Base-by-base conservation (phyloP, 2,329 filamentous ascomycete genomes). In the Rutstroemia sp. region DNA sequence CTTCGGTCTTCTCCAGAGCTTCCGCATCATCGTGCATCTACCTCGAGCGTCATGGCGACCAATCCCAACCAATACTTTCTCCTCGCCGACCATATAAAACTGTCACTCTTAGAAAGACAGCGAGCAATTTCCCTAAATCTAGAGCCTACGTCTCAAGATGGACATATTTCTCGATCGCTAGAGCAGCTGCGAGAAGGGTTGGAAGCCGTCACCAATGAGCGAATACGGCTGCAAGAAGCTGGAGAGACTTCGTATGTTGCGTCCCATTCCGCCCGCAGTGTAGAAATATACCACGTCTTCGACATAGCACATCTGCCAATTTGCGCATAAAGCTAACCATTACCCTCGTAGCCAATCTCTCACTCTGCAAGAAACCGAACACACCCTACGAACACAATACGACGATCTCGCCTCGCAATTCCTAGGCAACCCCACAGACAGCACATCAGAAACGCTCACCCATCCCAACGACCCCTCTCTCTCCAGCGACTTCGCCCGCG, bases 51-150 rank as follows among this genome's bases (percentile, higher is more conserved):
- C 67, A 81, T 81, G 79, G 74, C 53, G 2, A 51, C 78, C 60
- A 84, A 79, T 64, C 73, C 80, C 41, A 84, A 83, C 68, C 92
- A 96, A 72, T 86, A 97, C 64, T 90, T 92, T 71, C 86, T 97
- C 54, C 83, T 97, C 57, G 90, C 92, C 67, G 94, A 99, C 75
- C 92, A 97, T 73, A 89, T 97, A 78, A 96, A 97, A 74, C 83
- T 97, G 60, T 96, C 92, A 14, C 80, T 99, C 16, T 84, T 97
- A 25, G 94, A 97, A 76, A 85, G 92, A 57, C 87, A 95, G 74
- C 86, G 92, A 57, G 90, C 92, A 49, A 83, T 89, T 66, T 88
- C 84, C 14, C 80, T 96, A 46, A 85, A 90, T 64, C 81, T 96
- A 56, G 83, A 90, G 58, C 83, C 67, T 41, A 69, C 65, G 16